Conservation (phyloP, 2,329 filamentous ascomycete species). For the Claviceps humidiphila region DNA sequence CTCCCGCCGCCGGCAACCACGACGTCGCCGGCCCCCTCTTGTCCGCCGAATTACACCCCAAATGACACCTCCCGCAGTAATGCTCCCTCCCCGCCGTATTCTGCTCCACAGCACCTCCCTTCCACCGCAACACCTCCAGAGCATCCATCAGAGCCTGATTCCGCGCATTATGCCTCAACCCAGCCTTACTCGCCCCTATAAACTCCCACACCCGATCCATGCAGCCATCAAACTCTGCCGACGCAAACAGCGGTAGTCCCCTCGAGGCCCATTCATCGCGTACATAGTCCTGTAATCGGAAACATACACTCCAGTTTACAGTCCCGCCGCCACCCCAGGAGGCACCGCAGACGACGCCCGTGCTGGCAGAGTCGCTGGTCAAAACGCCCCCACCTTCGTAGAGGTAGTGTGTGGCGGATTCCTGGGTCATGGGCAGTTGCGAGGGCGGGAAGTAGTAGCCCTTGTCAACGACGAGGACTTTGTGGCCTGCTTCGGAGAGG, state of each 20-base stretch:
- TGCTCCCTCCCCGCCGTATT: slow-evolving; percentile 66
- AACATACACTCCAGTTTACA: slow-evolving; percentile 65
- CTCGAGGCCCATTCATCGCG: slow-evolving; percentile 65
- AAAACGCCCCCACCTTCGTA: slow-evolving; percentile 54
- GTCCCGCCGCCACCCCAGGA: slow-evolving; percentile 80
- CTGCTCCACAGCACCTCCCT: slow-evolving; percentile 56
- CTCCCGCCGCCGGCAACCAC: slow-evolving; percentile 68
- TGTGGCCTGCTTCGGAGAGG: slow-evolving; percentile 60
- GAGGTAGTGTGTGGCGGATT: slow-evolving; percentile 46
- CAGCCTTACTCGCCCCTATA: slow-evolving; percentile 59
- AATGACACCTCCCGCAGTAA: slow-evolving; percentile 53
- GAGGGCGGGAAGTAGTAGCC: slow-evolving; percentile 61
- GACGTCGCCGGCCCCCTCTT: slow-evolving; percentile 70
- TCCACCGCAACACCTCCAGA: slow-evolving; percentile 58
- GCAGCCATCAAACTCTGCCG: slow-evolving; percentile 60
- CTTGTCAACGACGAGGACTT: slow-evolving; percentile 73
- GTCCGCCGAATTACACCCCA: slow-evolving; percentile 50
- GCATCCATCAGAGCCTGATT: slow-evolving; percentile 67
- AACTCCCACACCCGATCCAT: slow-evolving; percentile 65
- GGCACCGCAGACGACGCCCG: slow-evolving; percentile 52
- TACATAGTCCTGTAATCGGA: slow-evolving; percentile 60
- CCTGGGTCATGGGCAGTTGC: slow-evolving; percentile 61
- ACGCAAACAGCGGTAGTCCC: slow-evolving; percentile 61
- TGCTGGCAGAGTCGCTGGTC: slow-evolving; percentile 40
- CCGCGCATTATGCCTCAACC: slow-evolving; percentile 58